A percentile compares a stretch with the other conserved stretches of the same genome.
Evolutionary conservation across 2,329 filamentous ascomycete genomes (phyloP).

Genomic region (Madurella fahalii): DNA sequence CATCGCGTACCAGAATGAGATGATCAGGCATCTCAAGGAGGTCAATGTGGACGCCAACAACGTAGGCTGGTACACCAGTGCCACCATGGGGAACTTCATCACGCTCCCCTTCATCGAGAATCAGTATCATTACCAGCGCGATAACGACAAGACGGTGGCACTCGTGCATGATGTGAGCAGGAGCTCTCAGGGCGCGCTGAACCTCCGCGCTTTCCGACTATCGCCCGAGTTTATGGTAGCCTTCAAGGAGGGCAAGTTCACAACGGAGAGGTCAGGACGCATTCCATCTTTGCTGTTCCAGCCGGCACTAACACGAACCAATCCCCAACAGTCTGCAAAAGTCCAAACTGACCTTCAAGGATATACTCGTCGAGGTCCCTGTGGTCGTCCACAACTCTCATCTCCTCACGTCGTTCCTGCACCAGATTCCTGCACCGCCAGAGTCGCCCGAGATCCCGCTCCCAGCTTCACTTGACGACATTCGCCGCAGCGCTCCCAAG

Average conservation of each 20-base stretch:
- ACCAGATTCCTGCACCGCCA: conserved; percentile 74
- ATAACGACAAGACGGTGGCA: conserved; percentile 83
- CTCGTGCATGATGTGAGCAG: conserved; percentile 94
- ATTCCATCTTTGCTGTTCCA: too few relatives aligned
- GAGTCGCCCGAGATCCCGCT: conserved; percentile 65
- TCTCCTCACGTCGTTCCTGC: conserved; percentile 89
- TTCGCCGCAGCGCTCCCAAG: conserved; percentile 60
- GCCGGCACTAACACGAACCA: background rate
- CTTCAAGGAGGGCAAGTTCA: conserved; percentile 97
- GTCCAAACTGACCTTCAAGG: conserved; percentile 86
- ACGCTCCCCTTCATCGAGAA: conserved; percentile 96
- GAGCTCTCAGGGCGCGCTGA: conserved; percentile 86
- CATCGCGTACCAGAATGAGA: conserved; percentile 83
- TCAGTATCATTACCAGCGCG: conserved; percentile 94
- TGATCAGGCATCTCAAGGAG: conserved; percentile 94
- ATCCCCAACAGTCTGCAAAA: conserved; percentile 72
- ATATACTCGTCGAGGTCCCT: conserved; percentile 87
- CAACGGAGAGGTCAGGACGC: conserved; percentile 74
- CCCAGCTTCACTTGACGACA: conserved; percentile 73
- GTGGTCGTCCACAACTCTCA: conserved; percentile 94
- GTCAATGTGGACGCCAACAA: conserved; percentile 98
- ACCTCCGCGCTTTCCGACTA: conserved; percentile 85
- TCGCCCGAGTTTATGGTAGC: conserved; percentile 83
- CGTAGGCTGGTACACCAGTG: conserved; percentile 97
- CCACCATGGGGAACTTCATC: conserved; percentile 98